Conservation (phyloP, 2,329 filamentous ascomycete genomes). For the Talaromyces albobiverticillius region DNA sequence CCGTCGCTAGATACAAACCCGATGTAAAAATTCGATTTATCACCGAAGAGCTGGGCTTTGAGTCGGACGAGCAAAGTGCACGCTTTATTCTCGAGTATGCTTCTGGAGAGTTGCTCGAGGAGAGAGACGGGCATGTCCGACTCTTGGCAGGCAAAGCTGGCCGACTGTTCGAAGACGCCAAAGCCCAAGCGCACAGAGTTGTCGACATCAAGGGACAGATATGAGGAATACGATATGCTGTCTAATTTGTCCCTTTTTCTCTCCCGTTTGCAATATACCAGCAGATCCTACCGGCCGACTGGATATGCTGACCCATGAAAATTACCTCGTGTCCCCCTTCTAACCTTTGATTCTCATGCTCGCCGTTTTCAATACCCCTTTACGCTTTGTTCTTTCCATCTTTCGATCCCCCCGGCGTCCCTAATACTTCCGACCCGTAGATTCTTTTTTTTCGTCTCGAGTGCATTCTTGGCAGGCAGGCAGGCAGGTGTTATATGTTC, state of each 20-base stretch:
- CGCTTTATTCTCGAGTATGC: conserved; percentile 84
- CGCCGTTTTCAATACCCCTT: neutral
- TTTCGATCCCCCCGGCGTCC: neutral
- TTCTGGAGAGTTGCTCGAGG: conserved; percentile 72
- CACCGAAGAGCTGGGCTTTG: conserved; percentile 93
- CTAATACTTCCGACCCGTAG: neutral
- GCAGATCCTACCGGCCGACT: neutral
- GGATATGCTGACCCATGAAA: neutral
- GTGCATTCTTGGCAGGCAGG: neutral
- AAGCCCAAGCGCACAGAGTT: conserved; percentile 71
- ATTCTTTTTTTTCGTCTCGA: neutral
- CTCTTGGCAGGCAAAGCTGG: conserved; percentile 73
- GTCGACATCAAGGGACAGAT: conserved; percentile 99
- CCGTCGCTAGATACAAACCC: conserved; percentile 73
- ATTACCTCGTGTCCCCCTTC: neutral
- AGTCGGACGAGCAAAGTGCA: conserved; percentile 83
- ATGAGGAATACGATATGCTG: conserved; percentile 27
- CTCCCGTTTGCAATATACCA: neutral
- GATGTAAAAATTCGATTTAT: conserved; percentile 86
- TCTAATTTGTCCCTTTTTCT: conserved; percentile 3
- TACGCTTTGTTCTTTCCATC: neutral
- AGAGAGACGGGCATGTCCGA: conserved; percentile 69
- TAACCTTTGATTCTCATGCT: neutral
- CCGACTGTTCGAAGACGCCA: conserved; percentile 69
- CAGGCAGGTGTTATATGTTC: no score